Evolutionary conservation across 768 basidiomycete species (phyloP), one percentile per base, ranked within the genome.

Genomic region (Ramaria sp.): DNA sequence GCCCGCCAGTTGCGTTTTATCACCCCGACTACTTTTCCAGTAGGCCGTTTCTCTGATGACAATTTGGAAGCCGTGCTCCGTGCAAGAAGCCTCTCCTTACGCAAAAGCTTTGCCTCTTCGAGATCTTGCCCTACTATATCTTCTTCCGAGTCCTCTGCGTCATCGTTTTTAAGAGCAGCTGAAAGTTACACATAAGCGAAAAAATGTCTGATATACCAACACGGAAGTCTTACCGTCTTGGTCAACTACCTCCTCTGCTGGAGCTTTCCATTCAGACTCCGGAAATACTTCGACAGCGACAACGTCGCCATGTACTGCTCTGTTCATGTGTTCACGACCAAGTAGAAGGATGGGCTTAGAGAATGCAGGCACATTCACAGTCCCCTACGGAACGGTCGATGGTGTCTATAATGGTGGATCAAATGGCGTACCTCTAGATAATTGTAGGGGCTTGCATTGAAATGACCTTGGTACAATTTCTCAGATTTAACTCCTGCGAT

Each of bases 1-100:
- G 94, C 84, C 63, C 94, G 73, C 95, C 95, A 99, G 62, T 94
- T 94, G 8, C 96, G 79, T 68, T 96, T 96, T 61, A 94, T 81
- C 52, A 98, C 73, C 6, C 96, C 96, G 8, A 97, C 86, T 4
- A 98, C 75, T 25, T 81, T 79, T 9, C 96, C 96, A 0, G 95
- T 98, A 2, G 95, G 95, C 62, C 93, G 91, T 59, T 77, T 83
- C 61, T 87, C 85, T 39, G 78, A 63, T 51, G 67, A 18, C 9
- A 58, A 56, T 48, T 58, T 64, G 28, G 68, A 60, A 71, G 53
- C 62, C 53, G 30, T 59, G 57, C 52, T 63, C 61, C 39, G 56
- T 24, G 22, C 56, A 38, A 38, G 71, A 44, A 16, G 65, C 62
- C 58, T 76, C 70, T 62, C 73, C 66, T 71, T 80, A 71, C 62